Percentiles rank a stretch among this genome's conserved stretches.
These are phyloP conservation scores for Byssochlamys sp. DNA, from an alignment of 2,329 filamentous ascomycete species.

Conservation along the genomic window DNA sequence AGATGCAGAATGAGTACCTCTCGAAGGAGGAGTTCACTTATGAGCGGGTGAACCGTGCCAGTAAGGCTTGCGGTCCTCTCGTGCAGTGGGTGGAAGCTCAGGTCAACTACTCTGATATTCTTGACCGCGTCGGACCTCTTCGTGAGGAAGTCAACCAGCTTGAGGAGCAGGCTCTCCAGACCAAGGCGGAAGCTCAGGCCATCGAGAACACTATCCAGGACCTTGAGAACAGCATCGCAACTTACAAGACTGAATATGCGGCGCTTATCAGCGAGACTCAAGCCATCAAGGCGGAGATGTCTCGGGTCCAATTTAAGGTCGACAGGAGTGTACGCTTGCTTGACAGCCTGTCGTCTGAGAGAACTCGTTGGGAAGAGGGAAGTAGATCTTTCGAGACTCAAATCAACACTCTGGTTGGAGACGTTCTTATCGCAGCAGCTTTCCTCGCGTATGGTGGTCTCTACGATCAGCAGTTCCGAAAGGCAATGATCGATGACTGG, in stretches of 20 bases:
- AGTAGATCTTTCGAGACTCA: conserved; percentile 98
- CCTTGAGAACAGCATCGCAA: conserved; percentile 82
- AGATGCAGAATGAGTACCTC: conserved; percentile 87
- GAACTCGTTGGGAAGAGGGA: conserved; percentile 86
- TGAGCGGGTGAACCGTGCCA: conserved; percentile 89
- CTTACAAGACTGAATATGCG: conserved; percentile 93
- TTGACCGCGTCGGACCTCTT: conserved; percentile 85
- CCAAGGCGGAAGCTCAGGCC: conserved; percentile 83
- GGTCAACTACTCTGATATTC: conserved; percentile 93
- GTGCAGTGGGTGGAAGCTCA: conserved; percentile 96
- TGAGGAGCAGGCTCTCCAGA: conserved; percentile 80
- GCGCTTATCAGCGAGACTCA: conserved; percentile 93
- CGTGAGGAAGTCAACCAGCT: conserved; percentile 80
- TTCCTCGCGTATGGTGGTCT: conserved; percentile 95
- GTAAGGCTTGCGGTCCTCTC: conserved; percentile 89
- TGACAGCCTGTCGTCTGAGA: conserved; percentile 88
- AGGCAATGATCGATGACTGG: conserved; percentile 97
- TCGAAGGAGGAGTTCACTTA: conserved; percentile 93
- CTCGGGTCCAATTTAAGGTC: conserved; percentile 92
- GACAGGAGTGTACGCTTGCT: conserved; percentile 88
- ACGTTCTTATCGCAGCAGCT: conserved; percentile 89
- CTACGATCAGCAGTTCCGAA: conserved; percentile 96
- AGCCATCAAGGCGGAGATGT: conserved; percentile 95
- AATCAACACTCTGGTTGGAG: conserved; percentile 89
- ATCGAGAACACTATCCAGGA: conserved; percentile 77